phyloP scores from a whole-genome alignment of 345 rosid species.

The Linum trigynum region DNA sequence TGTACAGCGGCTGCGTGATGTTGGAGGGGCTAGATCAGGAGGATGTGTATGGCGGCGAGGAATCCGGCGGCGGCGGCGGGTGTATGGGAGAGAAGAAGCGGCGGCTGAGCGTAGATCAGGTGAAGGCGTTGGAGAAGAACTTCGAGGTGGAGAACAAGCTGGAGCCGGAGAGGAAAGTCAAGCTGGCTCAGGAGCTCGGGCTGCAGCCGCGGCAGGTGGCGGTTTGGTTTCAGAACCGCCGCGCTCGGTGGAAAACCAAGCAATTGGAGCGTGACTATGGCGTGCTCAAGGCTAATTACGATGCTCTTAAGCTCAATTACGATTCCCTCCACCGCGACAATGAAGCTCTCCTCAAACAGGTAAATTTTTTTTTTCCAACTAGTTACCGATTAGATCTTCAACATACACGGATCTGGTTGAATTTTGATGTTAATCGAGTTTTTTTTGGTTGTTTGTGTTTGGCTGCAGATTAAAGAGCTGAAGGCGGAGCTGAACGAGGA shows the following conservation, averaged over 20 bases:
- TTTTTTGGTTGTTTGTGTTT: no score
- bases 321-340: not conserved
- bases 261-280: slow-evolving; percentile 2
- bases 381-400: no score
- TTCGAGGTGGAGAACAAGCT: slow-evolving; percentile 9
- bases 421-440: no score
- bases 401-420: no score
- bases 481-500: slow-evolving; percentile 1
- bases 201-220: slow-evolving; percentile 2
- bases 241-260: slow-evolving; percentile 2
- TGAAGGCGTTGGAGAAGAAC: slow-evolving; percentile 4
- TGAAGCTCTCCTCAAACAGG: not conserved
- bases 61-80: not conserved
- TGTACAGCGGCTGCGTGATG: not conserved
- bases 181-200: slow-evolving; percentile 7
- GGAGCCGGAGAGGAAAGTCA: slow-evolving; percentile 8
- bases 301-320: not conserved
- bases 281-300: slow-evolving; percentile 1
- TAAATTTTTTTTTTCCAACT: no score
- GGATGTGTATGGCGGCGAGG: not conserved
- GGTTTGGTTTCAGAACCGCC: slow-evolving; percentile 6
- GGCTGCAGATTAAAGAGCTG: not conserved
- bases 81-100: not conserved
- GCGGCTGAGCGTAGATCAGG: not conserved
- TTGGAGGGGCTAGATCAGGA: not conserved